Base-by-base conservation (phyloP, 208 protist genomes). In the Leishmania major region DNA sequence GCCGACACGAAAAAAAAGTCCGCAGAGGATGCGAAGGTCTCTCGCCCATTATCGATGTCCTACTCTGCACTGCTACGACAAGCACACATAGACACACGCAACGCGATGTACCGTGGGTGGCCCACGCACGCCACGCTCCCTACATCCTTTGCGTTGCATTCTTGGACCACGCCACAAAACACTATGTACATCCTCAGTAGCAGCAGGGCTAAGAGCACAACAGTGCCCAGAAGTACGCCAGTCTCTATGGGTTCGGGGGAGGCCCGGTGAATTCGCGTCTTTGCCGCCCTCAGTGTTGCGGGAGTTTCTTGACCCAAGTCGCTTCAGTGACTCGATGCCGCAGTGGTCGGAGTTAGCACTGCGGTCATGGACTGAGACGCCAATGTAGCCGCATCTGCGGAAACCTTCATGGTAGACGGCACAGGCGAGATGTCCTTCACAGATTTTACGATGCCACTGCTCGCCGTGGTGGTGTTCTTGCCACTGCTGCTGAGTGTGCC, bases 391-490 rank as follows among this genome's bases (percentile, higher is more conserved):
- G 70, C 73, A 64, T 31, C 73, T 17, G 51, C 31, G 10, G 55
- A 37, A 7, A 37, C 31, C 40, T 7, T n/a, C n/a, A n/a, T 35
- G 55, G 37, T 64, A 37, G 77, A 37, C 40, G n/a, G 19, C 66
- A 53, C 40, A 40, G 31, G n/a, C 22, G 31, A 57, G 31, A 73
- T 11, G 6, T 74, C 64, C 49, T 51, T 47, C 37, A 74, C 64
- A 51, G 28, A 55, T 37, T 80, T 80, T 64, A 80, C 60, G 47
- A 57, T 55, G 35, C 47, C 1, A 31, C 64, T 60, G 31, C 22
- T 11, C 35, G 57, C 10, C 43, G 43, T 45, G 2, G n/a, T 55
- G 15, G 17, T 40, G 45, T 49, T 28, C 10, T 8, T 55, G 43
- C 49, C 22, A 37, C 70, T 55, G 70, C 45, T 7, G 1, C 37